phyloP scores from a whole-genome alignment of 2,329 filamentous ascomycete genomes.

The Colletotrichum sp. region DNA sequence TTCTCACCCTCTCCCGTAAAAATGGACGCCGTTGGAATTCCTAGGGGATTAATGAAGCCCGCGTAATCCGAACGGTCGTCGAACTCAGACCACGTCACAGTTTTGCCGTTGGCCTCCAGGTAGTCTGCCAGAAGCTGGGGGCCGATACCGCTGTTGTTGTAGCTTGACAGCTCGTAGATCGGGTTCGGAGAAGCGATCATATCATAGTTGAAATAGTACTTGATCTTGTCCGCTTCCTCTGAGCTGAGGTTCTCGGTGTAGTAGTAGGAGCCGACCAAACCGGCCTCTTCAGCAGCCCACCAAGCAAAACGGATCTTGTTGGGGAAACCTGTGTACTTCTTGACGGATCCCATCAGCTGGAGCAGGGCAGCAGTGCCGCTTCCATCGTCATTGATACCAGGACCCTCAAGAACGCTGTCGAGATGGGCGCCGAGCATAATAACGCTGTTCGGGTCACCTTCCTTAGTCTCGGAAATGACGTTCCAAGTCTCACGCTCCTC shows the following conservation, averaged over 20 bases:
- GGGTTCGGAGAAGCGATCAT: conserved; percentile 61
- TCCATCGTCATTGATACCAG: conserved; percentile 47
- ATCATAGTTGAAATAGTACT: conserved; percentile 73
- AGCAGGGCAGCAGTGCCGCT: conserved; percentile 41
- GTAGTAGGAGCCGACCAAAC: conserved; percentile 45
- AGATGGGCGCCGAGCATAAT: conserved; percentile 47
- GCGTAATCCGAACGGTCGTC: conserved; percentile 43
- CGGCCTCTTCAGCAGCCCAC: conserved; percentile 48
- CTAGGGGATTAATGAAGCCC: conserved; percentile 38
- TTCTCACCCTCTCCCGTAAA: conserved; percentile 42
- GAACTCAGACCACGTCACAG: conserved; percentile 37
- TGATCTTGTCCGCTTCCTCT: conserved; percentile 57
- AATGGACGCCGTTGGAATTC: conserved; percentile 44
- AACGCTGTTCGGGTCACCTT: conserved; percentile 45
- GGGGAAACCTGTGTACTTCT: conserved; percentile 39
- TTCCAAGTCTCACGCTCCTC: conserved; percentile 43
- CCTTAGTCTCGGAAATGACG: conserved; percentile 46
- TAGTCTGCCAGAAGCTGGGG: conserved; percentile 38
- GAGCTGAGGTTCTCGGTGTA: conserved; percentile 41
- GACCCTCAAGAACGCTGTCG: conserved; percentile 42
- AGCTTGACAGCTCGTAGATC: conserved; percentile 36
- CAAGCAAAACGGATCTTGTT: conserved; percentile 49
- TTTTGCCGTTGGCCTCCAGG: conserved; percentile 36
- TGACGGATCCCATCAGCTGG: conserved; percentile 39
- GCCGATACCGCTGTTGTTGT: conserved; percentile 41